A percentile compares a stretch with the other conserved stretches of the same genome.
These are phyloP conservation scores for Pyrus pyrifolia DNA, from an alignment of 306 rosid genomes.

Conservation along the genomic window DNA sequence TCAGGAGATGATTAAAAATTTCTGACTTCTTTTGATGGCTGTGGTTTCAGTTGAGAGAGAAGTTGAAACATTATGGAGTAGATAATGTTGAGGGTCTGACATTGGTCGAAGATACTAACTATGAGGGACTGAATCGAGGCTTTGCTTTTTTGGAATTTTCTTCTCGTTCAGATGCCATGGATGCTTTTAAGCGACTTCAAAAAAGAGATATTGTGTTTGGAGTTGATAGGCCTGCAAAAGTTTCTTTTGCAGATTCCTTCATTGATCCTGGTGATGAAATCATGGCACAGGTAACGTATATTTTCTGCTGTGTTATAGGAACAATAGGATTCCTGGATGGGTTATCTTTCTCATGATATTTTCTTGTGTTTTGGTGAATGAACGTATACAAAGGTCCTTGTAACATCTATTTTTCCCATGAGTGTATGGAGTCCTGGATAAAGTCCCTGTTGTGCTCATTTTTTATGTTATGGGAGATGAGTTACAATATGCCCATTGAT, in stretches of 20 bases:
- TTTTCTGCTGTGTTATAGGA: constrained; percentile 11
- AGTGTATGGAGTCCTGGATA: neutral
- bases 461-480: neutral
- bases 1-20: constrained; percentile 22
- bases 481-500: neutral
- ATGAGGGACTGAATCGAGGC: constrained; percentile 89
- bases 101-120: constrained; percentile 80
- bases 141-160: constrained; percentile 94
- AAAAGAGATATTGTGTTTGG: constrained; percentile 94
- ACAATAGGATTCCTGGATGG: constrained; percentile 4
- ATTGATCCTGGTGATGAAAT: constrained; percentile 97
- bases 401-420: neutral
- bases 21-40: constrained; percentile 29
- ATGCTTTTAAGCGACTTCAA: constrained; percentile 88
- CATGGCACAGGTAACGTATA: constrained; percentile 83
- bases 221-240: constrained; percentile 95
- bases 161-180: constrained; percentile 97
- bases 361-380: neutral
- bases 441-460: neutral
- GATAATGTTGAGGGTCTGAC: constrained; percentile 88
- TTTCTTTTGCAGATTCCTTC: constrained; percentile 97
- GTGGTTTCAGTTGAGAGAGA: constrained; percentile 79
- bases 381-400: constrained; percentile 3
- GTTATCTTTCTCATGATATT: neutral
- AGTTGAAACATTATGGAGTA: constrained; percentile 88